Conservation (phyloP, 1,284 basidiomycete genomes). For the Cutaneotrichosporon sp. region DNA sequence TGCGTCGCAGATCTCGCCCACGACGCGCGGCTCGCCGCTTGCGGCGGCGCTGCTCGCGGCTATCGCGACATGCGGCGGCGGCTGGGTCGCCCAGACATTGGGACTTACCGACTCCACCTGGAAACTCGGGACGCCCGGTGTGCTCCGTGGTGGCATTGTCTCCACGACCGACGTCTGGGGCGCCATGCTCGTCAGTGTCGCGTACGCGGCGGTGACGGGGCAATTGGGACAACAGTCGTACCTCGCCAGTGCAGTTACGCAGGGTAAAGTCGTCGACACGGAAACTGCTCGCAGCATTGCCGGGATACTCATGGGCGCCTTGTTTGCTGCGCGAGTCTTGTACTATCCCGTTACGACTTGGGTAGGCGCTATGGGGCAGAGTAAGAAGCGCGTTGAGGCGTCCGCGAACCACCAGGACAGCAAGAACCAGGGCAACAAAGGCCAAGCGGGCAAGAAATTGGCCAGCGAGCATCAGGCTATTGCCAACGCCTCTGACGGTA, state of each 20-base stretch:
- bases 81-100: conserved; percentile 30
- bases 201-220: conserved; percentile 23
- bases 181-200: conserved; percentile 20
- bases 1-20: conserved; percentile 3
- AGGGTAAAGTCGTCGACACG: background rate
- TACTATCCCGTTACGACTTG: no score
- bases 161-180: conserved; percentile 40
- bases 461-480: no score
- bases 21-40: conserved; percentile 13
- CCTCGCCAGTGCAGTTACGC: conserved; percentile 18
- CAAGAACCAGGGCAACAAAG: no score
- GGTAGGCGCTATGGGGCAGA: no score
- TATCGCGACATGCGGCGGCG: conserved; percentile 33
- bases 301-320: conserved; percentile 25
- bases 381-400: no score
- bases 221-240: conserved; percentile 21
- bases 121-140: conserved; percentile 25
- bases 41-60: conserved; percentile 31
- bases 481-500: no score
- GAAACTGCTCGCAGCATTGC: conserved; percentile 28
- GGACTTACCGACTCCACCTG: conserved; percentile 28
- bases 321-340: conserved; percentile 29
- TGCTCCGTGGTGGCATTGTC: conserved; percentile 29
- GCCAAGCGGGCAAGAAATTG: no score
- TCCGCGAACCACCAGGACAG: no score